These are phyloP conservation scores for Colletotrichum noveboracense DNA, from an alignment of 2,329 filamentous ascomycete species.

Conservation along the genomic window DNA sequence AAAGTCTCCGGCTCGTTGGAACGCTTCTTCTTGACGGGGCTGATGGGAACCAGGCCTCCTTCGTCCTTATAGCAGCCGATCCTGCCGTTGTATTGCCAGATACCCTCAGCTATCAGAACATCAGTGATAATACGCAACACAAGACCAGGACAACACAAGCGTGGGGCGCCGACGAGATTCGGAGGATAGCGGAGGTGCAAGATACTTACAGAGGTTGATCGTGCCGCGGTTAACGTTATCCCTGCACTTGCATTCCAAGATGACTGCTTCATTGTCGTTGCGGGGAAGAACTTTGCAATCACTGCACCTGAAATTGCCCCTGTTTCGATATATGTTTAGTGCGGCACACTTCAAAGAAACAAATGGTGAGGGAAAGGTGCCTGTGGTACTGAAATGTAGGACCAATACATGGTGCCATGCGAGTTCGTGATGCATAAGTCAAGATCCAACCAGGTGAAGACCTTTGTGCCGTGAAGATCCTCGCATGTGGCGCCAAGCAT, in stretches of 20 bases:
- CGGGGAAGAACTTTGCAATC: not conserved
- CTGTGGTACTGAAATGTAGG: too few species aligned
- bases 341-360: too few species aligned
- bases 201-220: constrained; percentile 9
- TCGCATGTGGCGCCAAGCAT: not conserved
- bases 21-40: not conserved
- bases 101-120: too few species aligned
- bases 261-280: not conserved
- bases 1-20: not conserved
- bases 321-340: too few species aligned
- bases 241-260: not conserved
- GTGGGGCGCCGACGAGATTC: too few species aligned
- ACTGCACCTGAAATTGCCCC: not conserved
- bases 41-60: not conserved
- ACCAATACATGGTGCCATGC: too few species aligned
- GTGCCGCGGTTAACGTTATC: not conserved
- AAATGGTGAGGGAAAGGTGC: too few species aligned
- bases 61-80: not conserved
- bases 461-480: not conserved
- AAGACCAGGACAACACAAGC: too few species aligned
- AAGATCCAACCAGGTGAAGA: too few species aligned
- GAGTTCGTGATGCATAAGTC: too few species aligned
- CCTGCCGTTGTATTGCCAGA: constrained; percentile 2
- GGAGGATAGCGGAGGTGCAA: rapidly evolving
- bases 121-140: too few species aligned